Evolutionary conservation across 2,329 filamentous ascomycete species (phyloP).

Genomic region (Trichoderma cornu-damae): DNA sequence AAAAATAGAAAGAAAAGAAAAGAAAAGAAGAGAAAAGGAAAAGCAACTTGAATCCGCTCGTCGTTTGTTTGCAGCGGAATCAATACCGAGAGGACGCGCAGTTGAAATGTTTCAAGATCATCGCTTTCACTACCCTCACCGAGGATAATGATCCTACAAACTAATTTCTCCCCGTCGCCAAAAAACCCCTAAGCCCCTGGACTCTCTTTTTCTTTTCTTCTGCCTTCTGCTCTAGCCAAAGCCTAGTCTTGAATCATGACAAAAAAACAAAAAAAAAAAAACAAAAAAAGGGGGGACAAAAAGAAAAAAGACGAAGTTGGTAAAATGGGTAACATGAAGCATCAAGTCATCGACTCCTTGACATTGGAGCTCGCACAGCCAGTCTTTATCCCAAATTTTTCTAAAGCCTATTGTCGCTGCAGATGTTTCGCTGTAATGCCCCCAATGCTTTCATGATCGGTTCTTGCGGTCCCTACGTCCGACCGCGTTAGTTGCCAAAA

Average conservation of each 20-base stretch:
- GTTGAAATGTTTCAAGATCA: background rate
- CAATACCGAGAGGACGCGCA: background rate
- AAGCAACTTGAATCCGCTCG: background rate
- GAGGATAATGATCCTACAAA: background rate
- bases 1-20: no score
- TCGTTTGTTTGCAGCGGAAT: background rate
- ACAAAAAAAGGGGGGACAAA: no score
- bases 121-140: slow-evolving; percentile 5
- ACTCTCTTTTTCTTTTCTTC: slow-evolving; percentile 11
- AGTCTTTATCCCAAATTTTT: slow-evolving; percentile 14
- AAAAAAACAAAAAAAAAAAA: background rate
- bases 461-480: slow-evolving; percentile 28
- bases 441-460: slow-evolving; percentile 22
- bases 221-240: slow-evolving; percentile 19
- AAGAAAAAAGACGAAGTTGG: slow-evolving; percentile 21
- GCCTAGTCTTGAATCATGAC: slow-evolving; percentile 10
- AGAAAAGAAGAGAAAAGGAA: no score
- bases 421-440: background rate
- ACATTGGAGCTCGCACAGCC: slow-evolving; percentile 5
- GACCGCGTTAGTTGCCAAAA: slow-evolving; percentile 16
- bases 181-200: slow-evolving; percentile 10
- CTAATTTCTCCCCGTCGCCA: background rate
- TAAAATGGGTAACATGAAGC: slow-evolving; percentile 17
- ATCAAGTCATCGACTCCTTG: slow-evolving; percentile 17
- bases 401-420: slow-evolving; percentile 14